Base-by-base conservation (phyloP, 1,284 basidiomycete species). In the Golubevia pallescens region DNA sequence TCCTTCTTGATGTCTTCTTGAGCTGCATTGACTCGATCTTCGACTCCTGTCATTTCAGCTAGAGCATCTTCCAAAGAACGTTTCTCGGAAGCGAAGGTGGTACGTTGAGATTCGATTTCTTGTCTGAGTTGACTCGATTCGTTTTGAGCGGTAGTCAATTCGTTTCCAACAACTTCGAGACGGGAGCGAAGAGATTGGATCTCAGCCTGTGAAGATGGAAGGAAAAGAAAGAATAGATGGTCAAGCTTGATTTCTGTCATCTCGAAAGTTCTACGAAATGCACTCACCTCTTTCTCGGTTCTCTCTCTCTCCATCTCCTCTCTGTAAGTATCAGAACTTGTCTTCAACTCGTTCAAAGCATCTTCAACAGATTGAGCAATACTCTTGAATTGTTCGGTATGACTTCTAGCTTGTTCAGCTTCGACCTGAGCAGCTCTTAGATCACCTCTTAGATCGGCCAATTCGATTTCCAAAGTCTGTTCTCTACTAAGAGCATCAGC, bases 341-440 rank as follows among this genome's bases (percentile, higher is more conserved):
- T 85, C 63, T 91, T 91, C 56, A 95, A 86, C 53, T 89, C 89
- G 23, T 89, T 88, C 4, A 95, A 87, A 16, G 93, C 92, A 69
- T 89, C 89, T 79, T 95, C 93, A 75, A 90, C 93, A 0, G 92
- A 92, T 77, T 91, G 89, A 66, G 92, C 92, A 75, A 94, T 93
- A 66, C 92, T 90, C 81, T 93, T 90, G 89, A 92, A 94, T 82
- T 94, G 93, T 70, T 92, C 89, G 21, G 92, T 91, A 78, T 94
- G 92, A 59, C 87, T 89, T 60, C 89, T 88, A 2, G 93, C 91
- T 48, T 90, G 87, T 3, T 90, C 87, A 42, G 93, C 88, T 72
- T 94, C 92, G 20, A 92, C 88, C 82, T 93, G 90, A 0, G 91
- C 88, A 2, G 92, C 88, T 86, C 92, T 93, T 56, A 94, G 87